These are phyloP conservation scores for Globisporangium recalcitrans DNA, from an alignment of 352 stramenopile species.

Conservation along the genomic window DNA sequence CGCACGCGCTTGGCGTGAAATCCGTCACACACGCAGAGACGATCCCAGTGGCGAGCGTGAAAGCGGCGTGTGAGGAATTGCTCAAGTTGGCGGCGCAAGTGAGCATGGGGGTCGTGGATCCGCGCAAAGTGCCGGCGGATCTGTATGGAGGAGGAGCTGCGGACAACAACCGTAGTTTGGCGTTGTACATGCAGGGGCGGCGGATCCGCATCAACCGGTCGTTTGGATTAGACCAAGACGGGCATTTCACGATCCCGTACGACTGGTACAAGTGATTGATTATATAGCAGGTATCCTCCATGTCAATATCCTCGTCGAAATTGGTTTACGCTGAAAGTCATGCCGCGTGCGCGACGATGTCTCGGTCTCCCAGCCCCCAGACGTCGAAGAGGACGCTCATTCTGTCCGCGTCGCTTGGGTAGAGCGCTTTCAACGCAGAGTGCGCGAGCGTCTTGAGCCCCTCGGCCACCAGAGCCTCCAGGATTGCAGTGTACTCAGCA, in stretches of 20 bases:
- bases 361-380: conserved; percentile 24
- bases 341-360: conserved; percentile 5
- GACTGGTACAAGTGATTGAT: conserved; percentile 27
- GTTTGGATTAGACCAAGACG: conserved; percentile 41
- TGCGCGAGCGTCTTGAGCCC: conserved; percentile 19
- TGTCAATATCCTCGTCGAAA: not conserved
- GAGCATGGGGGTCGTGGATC: conserved; percentile 11
- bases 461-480: conserved; percentile 13
- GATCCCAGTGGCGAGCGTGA: conserved; percentile 26
- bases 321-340: not conserved
- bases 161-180: conserved; percentile 1
- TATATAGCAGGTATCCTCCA: not conserved
- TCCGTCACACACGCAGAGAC: conserved; percentile 30
- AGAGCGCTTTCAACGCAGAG: conserved; percentile 17
- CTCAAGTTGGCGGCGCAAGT: conserved; percentile 28
- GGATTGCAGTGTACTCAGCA: conserved; percentile 1
- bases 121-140: conserved; percentile 8
- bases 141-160: conserved; percentile 14
- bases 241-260: conserved; percentile 34
- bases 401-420: conserved; percentile 14
- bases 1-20: conserved; percentile 26
- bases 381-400: conserved; percentile 21
- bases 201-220: conserved; percentile 28
- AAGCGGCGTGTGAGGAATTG: conserved; percentile 30
- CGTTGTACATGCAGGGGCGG: conserved; percentile 22